Base-by-base conservation (phyloP, 768 basidiomycete species). In the Agrocybe pediades region DNA sequence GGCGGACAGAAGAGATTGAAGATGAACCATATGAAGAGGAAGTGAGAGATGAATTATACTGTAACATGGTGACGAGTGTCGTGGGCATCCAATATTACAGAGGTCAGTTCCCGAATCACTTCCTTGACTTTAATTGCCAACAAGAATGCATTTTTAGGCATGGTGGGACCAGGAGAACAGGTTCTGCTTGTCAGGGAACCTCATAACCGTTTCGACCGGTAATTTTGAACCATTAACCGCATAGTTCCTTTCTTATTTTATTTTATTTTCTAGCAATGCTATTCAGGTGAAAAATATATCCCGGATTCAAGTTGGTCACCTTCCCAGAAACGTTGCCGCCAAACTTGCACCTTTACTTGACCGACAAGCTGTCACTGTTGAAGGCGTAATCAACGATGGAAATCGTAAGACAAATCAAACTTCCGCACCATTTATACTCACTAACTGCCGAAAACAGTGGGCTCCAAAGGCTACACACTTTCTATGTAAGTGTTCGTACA, bases 81-180 rank as follows among this genome's bases (percentile, higher is more conserved):
- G 93, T 95, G 0, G 93, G 93, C 0, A 74, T 95, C 13, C 90
- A 92, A 64, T 92, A 95, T 62, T 95, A 95, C 63, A 74, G 74
- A 64, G 88, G 88, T 83, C 27, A 1, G 68, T 58, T 3, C 39
- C 23, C 24, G 26, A 15, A 25, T 33, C 27, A 49, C 36, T 11
- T 23, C 19, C 33, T n/a, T 24, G 33, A 20, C 20, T 23, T 54
- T 45, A 42, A 57, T 30, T 49, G 24, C 63, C 52, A 8, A n/a
- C n/a, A n/a, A n/a, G n/a, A n/a, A n/a, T n/a, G n/a, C 30, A 17
- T 43, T 19, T n/a, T 29, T n/a, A 85, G 93, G 92, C 25, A 62
- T 95, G 49, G 93, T 94, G 30, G 90, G 86, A 15, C 68, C 81
- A 2, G 90, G 88, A 19, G 92, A 95, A 65, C 82, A 92, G 68